Conservation (phyloP, 75 land plant species). For the Selaginella tamariscina region DNA sequence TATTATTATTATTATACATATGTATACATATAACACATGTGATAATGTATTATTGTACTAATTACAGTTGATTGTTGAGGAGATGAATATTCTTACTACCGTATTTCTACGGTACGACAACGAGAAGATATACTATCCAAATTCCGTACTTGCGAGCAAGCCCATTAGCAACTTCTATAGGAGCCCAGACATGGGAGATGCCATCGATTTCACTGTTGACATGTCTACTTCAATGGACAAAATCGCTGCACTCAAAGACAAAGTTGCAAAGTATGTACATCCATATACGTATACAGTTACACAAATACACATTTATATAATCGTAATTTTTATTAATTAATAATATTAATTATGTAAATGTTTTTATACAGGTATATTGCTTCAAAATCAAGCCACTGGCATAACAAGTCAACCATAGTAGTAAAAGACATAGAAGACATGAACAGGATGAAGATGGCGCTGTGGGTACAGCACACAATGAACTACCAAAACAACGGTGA, state of each 20-base stretch:
- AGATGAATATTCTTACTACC: slow-evolving; percentile 57
- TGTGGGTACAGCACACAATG: slow-evolving; percentile 12
- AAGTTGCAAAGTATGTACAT: slow-evolving; percentile 29
- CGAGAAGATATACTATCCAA: slow-evolving; percentile 60
- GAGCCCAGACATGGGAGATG: slow-evolving; percentile 53
- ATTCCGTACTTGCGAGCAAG: slow-evolving; percentile 39
- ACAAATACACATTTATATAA: background rate
- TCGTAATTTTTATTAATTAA: background rate
- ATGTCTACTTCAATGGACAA: slow-evolving; percentile 38
- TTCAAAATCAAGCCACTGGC: slow-evolving; percentile 11
- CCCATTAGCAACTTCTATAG: slow-evolving; percentile 54
- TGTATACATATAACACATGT: slow-evolving; percentile 2
- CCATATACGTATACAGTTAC: slow-evolving; percentile 5
- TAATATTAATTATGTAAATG: background rate
- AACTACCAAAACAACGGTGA: slow-evolving; percentile 15
- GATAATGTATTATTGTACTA: background rate
- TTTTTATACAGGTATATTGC: slow-evolving; percentile 8
- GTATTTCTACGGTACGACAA: slow-evolving; percentile 48
- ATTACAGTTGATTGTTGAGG: slow-evolving; percentile 53
- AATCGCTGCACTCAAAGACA: slow-evolving; percentile 35
- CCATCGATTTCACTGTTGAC: slow-evolving; percentile 40
- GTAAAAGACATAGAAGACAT: slow-evolving; percentile 12
- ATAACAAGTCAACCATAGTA: slow-evolving; percentile 12
- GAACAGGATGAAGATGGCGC: slow-evolving; percentile 15
- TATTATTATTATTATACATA: background rate